Evolutionary conservation across 495 filamentous ascomycete genomes (phyloP), one percentile per base, ranked within the genome.

Genomic region (Parathielavia hyrcaniae): DNA sequence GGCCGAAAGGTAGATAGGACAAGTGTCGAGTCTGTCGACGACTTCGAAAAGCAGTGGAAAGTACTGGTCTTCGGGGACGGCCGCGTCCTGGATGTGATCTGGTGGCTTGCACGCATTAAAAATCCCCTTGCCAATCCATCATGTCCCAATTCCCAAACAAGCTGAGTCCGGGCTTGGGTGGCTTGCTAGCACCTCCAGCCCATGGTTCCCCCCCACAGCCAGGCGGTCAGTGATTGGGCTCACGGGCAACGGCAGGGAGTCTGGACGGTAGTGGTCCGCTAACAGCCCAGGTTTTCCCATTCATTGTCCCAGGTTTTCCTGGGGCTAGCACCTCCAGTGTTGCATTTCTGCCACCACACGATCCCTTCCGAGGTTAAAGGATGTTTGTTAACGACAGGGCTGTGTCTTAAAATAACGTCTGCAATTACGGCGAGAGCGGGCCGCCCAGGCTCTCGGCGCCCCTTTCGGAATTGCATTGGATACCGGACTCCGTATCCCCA

Each of bases 301-400:
- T 61, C 59, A 61, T 57, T 61, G 57, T 53, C 57, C 47, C 53
- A 61, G 54, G 59, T 48, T 61, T 54, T 61, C 53, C 23, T 3
- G 36, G 41, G 49, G 54, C 54, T 61, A 57, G 49, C 49, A 49
- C 48, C 22, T 38, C 41, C 44, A 57, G 43, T 40, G 59, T 61
- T 13, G 59, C 59, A 61, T 57, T 40, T 34, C 32, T 57, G 38
- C 54, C 34, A 57, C 59, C 54, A 39, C 22, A 11, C 59, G 41
- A 48, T n/a, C 54, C 38, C 32, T 47, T 44, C 41, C 43, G 40
- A 49, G 19, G 23, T 14, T 30, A 49, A 20, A 20, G 14, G 44
- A 36, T 17, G 12, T 23, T 23, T 39, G 40, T 38, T 52, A 8
- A 26, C 4, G 36, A 47, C 49, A 26, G 50, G 43, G 30, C 39